Base-by-base conservation (phyloP, 306 rosid species). In the Echinosophora koreensis region DNA sequence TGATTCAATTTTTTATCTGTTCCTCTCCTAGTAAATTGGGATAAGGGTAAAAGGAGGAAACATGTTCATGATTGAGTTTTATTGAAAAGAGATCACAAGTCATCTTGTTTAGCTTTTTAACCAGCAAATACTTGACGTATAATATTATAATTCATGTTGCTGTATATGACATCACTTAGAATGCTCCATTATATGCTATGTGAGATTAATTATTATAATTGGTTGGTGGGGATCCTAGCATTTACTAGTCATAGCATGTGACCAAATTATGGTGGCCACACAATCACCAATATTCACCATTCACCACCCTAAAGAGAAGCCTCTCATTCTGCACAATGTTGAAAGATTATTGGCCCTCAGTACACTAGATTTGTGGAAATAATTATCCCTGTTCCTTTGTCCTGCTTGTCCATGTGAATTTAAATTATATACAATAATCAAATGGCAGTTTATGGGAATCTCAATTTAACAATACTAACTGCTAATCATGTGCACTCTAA, bases 191-290 rank as follows among this genome's bases (percentile, higher is more conserved):
- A 73, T 80, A 46, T 46, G 71, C 39, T 47, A 14, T 65, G 49
- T 61, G 68, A 71, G 70, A 79, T 78, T 77, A 85, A 80, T 83
- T 84, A 84, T 71, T 84, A 84, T 71, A 65, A 77, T 55, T 59
- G 82, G 78, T 76, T 82, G 91, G 86, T 75, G 83, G 84, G 83
- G 84, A 79, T 87, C 75, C 34, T 78, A 85, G 69, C 80, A 71
- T 84, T 73, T 55, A 74, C n/a, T 76, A 57, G 81, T 73, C 83
- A 74, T 52, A 84, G 88, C 91, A 86, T 92, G 97, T 87, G 87
- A 80, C 74, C 81, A 83, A 87, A 90, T 87, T 57, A 88, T 85
- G 80, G 74, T 35, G 75, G 68, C 68, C 84, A 73, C 88, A 71
- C 79, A 82, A 84, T 82, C 74, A 81, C 86, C 87, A 81, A 74